Evolutionary conservation across 225 moss, liverwort and hornwort genomes (phyloP).

Genomic region (Straminergon stramineum): DNA sequence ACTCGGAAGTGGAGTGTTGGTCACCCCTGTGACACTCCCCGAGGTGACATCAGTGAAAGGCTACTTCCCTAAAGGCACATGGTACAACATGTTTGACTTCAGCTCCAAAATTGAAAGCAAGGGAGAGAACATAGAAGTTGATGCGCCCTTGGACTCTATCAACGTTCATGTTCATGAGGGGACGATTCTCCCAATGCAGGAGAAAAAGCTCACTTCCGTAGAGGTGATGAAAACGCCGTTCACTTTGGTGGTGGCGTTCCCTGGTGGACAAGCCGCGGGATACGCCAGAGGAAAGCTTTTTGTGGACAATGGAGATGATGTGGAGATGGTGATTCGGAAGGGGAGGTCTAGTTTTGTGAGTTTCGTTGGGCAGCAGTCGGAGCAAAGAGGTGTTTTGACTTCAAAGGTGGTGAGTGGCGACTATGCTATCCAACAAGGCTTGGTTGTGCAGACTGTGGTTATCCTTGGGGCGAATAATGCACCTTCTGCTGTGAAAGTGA

Average conservation of each 20-base stretch:
- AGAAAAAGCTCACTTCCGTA: neutral
- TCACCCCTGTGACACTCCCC: conserved; percentile 24
- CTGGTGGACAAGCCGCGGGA: neutral
- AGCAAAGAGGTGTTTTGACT: neutral
- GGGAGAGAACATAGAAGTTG: neutral
- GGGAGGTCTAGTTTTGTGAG: conserved; percentile 26
- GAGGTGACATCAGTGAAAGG: conserved; percentile 20
- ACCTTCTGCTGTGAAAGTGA: neutral
- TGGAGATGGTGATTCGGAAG: conserved; percentile 39
- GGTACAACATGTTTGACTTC: conserved; percentile 38
- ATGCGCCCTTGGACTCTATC: conserved; percentile 23
- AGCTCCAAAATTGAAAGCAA: neutral
- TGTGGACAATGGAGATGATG: conserved; percentile 36
- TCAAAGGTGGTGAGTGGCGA: conserved; percentile 34
- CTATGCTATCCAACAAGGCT: neutral
- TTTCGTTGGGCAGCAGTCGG: conserved; percentile 15
- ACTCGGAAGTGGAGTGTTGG: conserved; percentile 23
- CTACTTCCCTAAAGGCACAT: conserved; percentile 44
- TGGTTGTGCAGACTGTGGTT: conserved; percentile 14
- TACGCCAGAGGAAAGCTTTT: conserved; percentile 32
- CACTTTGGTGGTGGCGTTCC: conserved; percentile 32
- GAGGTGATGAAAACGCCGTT: conserved; percentile 25
- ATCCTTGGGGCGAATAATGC: conserved; percentile 19
- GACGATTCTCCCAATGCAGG: conserved; percentile 38
- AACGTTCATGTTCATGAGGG: conserved; percentile 46